A percentile compares a stretch with the other conserved stretches of the same genome.
Conservation (phyloP, 257 asterid species). For the Scutellaria galericulata region DNA sequence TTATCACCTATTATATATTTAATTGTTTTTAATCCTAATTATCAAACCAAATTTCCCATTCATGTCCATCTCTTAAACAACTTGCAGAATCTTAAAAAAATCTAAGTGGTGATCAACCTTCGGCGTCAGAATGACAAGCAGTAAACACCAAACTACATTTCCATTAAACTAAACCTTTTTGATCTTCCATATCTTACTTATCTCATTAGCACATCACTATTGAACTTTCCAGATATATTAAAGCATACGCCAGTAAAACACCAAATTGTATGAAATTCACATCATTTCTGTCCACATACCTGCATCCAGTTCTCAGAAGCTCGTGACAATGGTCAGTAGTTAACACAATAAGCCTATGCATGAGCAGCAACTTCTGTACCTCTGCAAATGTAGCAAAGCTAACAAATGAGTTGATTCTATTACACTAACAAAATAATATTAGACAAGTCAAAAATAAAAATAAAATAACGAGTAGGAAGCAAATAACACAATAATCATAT, state of each 20-base stretch:
- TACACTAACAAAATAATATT: background rate
- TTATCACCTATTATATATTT: too few relatives aligned
- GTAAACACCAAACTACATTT: background rate
- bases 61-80: too few relatives aligned
- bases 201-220: background rate
- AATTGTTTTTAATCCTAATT: too few relatives aligned
- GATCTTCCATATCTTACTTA: conserved; percentile 7
- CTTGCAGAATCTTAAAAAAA: too few relatives aligned
- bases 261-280: too few relatives aligned
- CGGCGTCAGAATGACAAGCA: too few relatives aligned
- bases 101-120: too few relatives aligned
- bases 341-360: conserved; percentile 13
- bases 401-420: conserved; percentile 9
- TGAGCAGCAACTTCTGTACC: background rate
- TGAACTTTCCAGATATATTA: too few relatives aligned
- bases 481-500: background rate
- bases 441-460: background rate
- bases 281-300: too few relatives aligned
- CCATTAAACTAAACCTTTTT: background rate
- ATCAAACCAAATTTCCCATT: too few relatives aligned
- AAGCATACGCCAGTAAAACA: too few relatives aligned
- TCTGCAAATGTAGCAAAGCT: conserved; percentile 11
- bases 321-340: background rate
- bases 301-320: background rate
- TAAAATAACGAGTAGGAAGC: background rate